Evolutionary conservation across 352 stramenopile genomes (phyloP), one percentile per base, ranked within the genome.

Genomic region (Pythium periplocum): DNA sequence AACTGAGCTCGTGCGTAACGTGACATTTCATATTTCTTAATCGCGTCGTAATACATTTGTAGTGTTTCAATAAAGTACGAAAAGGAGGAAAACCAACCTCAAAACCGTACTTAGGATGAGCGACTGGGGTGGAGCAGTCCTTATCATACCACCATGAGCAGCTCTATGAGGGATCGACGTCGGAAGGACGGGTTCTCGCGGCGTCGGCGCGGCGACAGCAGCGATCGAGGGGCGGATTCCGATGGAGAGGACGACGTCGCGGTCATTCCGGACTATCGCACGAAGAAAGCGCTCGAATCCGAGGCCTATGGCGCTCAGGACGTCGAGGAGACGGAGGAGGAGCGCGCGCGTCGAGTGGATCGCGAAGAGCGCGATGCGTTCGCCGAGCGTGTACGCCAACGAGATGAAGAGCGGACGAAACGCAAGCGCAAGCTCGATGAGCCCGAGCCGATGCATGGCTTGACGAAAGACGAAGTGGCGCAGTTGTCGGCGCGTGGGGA

Each of bases 341-440:
- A 88, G 45, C 75, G 68, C 52, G 73, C 73, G 49, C 68, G 78
- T 49, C 69, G 77, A 3, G 55, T 69, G 37, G 75, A 92, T 51
- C 75, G 72, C 32, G 71, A 83, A 31, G 87, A 95, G 53, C 80
- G 83, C 7, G 77, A 95, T 39, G 86, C 79, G 31, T 94, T 95
- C 46, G 87, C 86, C 7, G 78, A 95, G 57, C 77, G 80, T 0
- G 43, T 96, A 41, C 76, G 78, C 12, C 63, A 81, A 48, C 78
- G 82, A 3, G 88, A 97, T 47, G 80, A 95, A 9, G 79, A 85
- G 6, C 72, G 68, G 17, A 92, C 74, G 30, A 82, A 75, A 35
- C 78, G 71, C 9, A 85, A 86, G 41, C 79, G 78, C 38, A 73
- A 59, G 5, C 63, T 68, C 2, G 62, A 77, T 5, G 43, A 63